Evolutionary conservation across 768 basidiomycete genomes (phyloP).

Genomic region (Leccinum broughii): DNA sequence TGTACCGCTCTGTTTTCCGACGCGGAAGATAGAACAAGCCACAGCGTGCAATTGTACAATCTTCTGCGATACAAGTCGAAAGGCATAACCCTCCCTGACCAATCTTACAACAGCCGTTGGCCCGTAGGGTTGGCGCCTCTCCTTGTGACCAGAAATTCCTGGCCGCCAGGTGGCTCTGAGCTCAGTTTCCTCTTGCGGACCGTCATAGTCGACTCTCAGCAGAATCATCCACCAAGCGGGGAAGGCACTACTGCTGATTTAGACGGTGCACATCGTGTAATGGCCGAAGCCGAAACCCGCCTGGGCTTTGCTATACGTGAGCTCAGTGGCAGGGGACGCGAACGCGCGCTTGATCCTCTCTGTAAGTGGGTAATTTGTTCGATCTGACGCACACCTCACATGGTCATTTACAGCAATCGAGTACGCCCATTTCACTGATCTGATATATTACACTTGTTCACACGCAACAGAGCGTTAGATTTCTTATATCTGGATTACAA

Average conservation of each 20-base stretch:
- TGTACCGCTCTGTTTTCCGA: constrained; percentile 78
- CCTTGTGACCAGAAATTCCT: constrained; percentile 70
- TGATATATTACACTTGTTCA: constrained; percentile 2
- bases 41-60: constrained; percentile 29
- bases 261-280: constrained; percentile 37
- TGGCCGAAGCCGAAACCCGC: constrained; percentile 69
- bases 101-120: constrained; percentile 39
- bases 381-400: constrained; percentile 8
- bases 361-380: constrained; percentile 50
- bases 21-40: constrained; percentile 47
- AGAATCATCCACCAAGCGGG: constrained; percentile 26
- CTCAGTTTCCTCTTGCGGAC: constrained; percentile 80
- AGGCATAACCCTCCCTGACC: constrained; percentile 20
- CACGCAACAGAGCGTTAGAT: constrained; percentile 66
- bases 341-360: constrained; percentile 80
- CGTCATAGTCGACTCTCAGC: constrained; percentile 82
- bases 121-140: constrained; percentile 73
- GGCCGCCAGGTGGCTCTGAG: constrained; percentile 88
- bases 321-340: constrained; percentile 61
- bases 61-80: constrained; percentile 25
- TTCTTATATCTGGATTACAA: constrained; percentile 91
- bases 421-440: constrained; percentile 10
- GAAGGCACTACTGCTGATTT: constrained; percentile 29
- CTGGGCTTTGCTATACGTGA: constrained; percentile 85
- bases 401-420: constrained; percentile 21